phyloP scores from a whole-genome alignment of 2,329 filamentous ascomycete genomes.

The Neocucurbitaria cava region DNA sequence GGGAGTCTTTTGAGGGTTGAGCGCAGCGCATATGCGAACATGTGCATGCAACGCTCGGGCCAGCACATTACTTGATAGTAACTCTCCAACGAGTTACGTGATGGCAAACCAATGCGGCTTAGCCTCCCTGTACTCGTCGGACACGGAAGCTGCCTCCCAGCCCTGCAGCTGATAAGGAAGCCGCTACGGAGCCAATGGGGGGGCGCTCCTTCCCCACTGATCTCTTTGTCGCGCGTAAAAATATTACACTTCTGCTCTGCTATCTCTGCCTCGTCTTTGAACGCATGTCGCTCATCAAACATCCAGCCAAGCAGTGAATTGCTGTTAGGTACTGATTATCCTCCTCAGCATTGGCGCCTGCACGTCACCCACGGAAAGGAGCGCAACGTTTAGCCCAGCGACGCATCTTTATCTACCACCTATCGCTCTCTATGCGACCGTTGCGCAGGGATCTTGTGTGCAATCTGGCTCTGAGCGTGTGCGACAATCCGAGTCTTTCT shows the following conservation, averaged over 20 bases:
- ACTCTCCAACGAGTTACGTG: constrained; percentile 28
- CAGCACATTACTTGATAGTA: constrained; percentile 8
- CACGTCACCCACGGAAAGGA: constrained; percentile 32
- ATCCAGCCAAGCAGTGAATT: constrained; percentile 42
- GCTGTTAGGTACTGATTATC: constrained; percentile 47
- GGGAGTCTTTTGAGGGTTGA: constrained; percentile 41
- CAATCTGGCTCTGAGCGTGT: neutral
- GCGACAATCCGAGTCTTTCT: neutral
- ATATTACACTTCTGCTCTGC: constrained; percentile 34
- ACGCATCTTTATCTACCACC: constrained; percentile 26
- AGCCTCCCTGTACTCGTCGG: constrained; percentile 13
- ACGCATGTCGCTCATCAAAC: constrained; percentile 22
- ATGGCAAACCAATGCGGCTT: constrained; percentile 29
- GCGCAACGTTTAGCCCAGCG: constrained; percentile 11
- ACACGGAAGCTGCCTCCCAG: neutral
- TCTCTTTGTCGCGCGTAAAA: constrained; percentile 40
- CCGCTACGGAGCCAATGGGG: constrained; percentile 31
- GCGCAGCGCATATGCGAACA: constrained; percentile 27
- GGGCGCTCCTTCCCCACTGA: constrained; percentile 28
- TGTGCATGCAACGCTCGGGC: constrained; percentile 37
- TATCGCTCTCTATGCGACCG: constrained; percentile 11
- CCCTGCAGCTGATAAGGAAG: constrained; percentile 37
- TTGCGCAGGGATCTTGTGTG: neutral
- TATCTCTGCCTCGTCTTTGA: constrained; percentile 31
- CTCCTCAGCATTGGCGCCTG: constrained; percentile 29